These are phyloP conservation scores for Recurvomyces mirabilis DNA, from an alignment of 495 filamentous ascomycete genomes.

Conservation along the genomic window DNA sequence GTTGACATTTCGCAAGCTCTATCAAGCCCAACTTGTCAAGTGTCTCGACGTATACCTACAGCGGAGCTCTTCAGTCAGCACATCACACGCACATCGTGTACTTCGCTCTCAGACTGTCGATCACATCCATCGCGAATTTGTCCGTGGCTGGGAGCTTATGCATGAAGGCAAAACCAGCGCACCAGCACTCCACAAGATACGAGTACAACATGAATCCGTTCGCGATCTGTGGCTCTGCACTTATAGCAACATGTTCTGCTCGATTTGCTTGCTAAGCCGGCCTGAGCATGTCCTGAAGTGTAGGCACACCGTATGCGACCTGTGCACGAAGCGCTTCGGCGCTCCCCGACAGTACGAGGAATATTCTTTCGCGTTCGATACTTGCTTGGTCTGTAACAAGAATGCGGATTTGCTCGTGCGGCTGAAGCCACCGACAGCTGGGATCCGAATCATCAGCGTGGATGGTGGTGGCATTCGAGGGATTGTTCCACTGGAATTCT, in stretches of 20 bases:
- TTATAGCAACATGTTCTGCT: slow-evolving; percentile 10
- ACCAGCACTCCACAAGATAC: background rate
- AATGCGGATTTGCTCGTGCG: slow-evolving; percentile 8
- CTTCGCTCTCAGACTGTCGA: too few species aligned
- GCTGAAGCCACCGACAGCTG: slow-evolving; percentile 29
- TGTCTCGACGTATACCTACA: too few species aligned
- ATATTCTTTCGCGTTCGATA: slow-evolving; percentile 16
- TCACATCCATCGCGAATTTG: too few species aligned
- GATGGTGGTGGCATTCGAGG: slow-evolving; percentile 30
- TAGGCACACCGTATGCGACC: slow-evolving; percentile 28
- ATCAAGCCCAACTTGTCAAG: too few species aligned
- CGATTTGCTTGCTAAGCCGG: slow-evolving; percentile 23
- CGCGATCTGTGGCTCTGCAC: background rate
- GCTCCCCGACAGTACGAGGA: slow-evolving; percentile 10
- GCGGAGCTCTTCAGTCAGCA: background rate
- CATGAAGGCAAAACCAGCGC: background rate
- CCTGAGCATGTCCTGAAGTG: slow-evolving; percentile 27
- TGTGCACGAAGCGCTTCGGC: slow-evolving; percentile 26
- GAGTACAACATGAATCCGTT: background rate
- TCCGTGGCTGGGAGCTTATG: background rate
- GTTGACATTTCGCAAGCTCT: too few species aligned
- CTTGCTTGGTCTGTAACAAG: slow-evolving; percentile 3
- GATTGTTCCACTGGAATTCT: slow-evolving; percentile 29
- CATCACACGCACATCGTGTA: background rate
- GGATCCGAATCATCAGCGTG: slow-evolving; percentile 30